Evolutionary conservation across 2,329 filamentous ascomycete species (phyloP), one percentile per base, ranked within the genome.

Genomic region (Bipolaris cookei): DNA sequence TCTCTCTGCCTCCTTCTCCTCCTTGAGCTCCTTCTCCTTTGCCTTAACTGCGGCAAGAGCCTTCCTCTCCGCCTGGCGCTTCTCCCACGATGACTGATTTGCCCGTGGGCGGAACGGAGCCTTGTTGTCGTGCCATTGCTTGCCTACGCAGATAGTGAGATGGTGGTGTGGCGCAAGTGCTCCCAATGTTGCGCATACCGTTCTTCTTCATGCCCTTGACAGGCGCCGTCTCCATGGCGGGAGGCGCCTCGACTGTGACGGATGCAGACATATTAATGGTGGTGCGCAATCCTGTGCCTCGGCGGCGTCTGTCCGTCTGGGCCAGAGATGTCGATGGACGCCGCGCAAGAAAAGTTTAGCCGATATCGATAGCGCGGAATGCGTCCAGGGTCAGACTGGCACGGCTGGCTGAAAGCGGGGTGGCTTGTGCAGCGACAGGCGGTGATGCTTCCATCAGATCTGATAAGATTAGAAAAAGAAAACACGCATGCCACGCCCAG

Each of bases 11-110:
- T 96, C 92, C 79, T 96, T 97, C 80, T 97, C 95, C 0, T 92
- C 91, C 81, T 94, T 76, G 87, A 99, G 87, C 77, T 97, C 92
- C 78, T 91, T 93, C 80, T 98, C 95, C 72, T 92, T 92, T 34
- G 92, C 91, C 81, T 97, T 98, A 68, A 90, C 86, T n/a, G 91
- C 87, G 11, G 86, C 84, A 68, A 88, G 84, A 6, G 88, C 84
- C 61, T 88, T 85, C 49, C 92, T 86, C 60, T 88, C 84, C 67
- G 89, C 88, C 43, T 86, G 81, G 51, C 94, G 88, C 77, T 92
- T 89, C 66, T 89, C 88, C 76, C 90, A 98, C 0, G 91, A 87
- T 2, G 86, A 90, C 66, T 92, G 84, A 23, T 93, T 92, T 8
- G 90, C 84, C 13, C 82, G 87, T 3, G 91, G 94, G 37, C 95